A percentile compares a stretch with the other conserved stretches of the same genome.
phyloP scores from a whole-genome alignment of 371 early-diverging fungal genomes.

The Rhizopus arrhizus region DNA sequence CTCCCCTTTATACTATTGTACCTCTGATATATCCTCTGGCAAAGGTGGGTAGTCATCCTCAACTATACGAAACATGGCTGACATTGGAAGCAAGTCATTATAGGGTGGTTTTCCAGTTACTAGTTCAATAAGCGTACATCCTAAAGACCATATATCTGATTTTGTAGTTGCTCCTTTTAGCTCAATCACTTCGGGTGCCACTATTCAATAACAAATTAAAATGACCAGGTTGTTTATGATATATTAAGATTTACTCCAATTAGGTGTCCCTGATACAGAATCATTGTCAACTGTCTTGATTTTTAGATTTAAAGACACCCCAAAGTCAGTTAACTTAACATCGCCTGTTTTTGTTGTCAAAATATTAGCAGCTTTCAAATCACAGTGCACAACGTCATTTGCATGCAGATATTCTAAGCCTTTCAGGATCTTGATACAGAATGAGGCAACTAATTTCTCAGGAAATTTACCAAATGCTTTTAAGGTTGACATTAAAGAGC shows the following conservation, averaged over 20 bases:
- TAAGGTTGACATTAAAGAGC: conserved; percentile 85
- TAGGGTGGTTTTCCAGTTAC: conserved; percentile 89
- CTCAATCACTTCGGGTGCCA: conserved; percentile 97
- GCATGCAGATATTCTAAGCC: conserved; percentile 92
- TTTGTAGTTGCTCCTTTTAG: conserved; percentile 78
- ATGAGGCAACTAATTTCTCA: conserved; percentile 90
- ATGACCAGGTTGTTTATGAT: background rate
- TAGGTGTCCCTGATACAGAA: conserved; percentile 86
- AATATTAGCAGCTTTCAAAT: conserved; percentile 96
- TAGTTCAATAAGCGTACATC: conserved; percentile 86
- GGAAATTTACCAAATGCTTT: conserved; percentile 93
- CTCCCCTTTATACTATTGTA: conserved; percentile 19
- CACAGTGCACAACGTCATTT: conserved; percentile 90
- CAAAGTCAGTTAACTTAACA: conserved; percentile 96
- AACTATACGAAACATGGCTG: conserved; percentile 89
- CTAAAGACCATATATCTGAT: conserved; percentile 92
- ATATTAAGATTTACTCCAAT: conserved; percentile 77
- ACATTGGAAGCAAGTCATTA: conserved; percentile 77
- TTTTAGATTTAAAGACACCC: conserved; percentile 85
- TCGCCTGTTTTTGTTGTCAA: conserved; percentile 91
- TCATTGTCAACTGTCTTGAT: conserved; percentile 65
- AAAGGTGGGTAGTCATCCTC: conserved; percentile 88
- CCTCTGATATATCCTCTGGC: conserved; percentile 77
- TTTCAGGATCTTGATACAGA: conserved; percentile 87
- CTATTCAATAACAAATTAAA: conserved; percentile 36